phyloP scores from a whole-genome alignment of 2,329 filamentous ascomycete genomes.

The Sporothrix mexicana region DNA sequence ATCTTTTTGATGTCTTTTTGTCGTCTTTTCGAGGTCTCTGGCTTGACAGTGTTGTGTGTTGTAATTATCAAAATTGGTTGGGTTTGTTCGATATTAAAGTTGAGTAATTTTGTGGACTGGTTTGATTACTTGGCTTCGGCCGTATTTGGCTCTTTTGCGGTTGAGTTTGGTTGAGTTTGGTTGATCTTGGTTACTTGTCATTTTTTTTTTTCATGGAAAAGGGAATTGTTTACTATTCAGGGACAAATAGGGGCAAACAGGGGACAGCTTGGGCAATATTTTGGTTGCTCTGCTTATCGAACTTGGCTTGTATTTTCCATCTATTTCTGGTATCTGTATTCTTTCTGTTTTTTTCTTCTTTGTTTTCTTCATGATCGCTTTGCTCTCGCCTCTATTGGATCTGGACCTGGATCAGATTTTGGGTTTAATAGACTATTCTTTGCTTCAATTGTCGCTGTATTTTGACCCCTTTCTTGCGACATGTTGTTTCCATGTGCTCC shows the following conservation, averaged over 20 bases:
- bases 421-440: not conserved
- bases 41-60: not conserved
- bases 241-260: not conserved
- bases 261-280: conserved; percentile 10
- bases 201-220: conserved; percentile 3
- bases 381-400: not conserved
- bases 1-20: not conserved
- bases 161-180: not conserved
- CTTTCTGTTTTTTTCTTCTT: not conserved
- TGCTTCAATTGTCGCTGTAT: not conserved
- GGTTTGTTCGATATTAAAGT: not conserved
- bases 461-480: not conserved
- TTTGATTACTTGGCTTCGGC: not conserved
- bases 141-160: not conserved
- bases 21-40: not conserved
- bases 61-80: not conserved
- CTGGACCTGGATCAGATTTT: conserved; percentile 5
- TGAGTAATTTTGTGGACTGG: not conserved
- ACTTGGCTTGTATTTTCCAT: not conserved
- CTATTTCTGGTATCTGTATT: not conserved
- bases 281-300: not conserved
- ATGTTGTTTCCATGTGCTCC: not conserved
- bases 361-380: not conserved
- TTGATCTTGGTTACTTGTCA: not conserved
- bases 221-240: conserved; percentile 12